Evolutionary conservation across 192 early-diverging fungal species (phyloP).

Genomic region (Dissophora ornata): DNA sequence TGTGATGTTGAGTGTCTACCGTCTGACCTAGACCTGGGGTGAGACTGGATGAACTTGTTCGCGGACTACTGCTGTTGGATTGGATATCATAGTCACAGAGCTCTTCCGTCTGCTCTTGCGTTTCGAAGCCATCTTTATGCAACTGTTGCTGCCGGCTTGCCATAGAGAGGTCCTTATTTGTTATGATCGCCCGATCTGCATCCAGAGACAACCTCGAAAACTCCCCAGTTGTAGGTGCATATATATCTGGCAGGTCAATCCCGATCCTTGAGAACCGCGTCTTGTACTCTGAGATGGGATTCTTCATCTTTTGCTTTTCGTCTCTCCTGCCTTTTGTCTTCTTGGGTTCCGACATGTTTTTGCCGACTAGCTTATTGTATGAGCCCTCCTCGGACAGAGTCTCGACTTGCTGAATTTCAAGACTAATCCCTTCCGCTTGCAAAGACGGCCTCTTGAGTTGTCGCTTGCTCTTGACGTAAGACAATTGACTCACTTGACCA

Average conservation of each 20-base stretch:
- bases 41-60: background rate
- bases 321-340: background rate
- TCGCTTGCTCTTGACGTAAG: background rate
- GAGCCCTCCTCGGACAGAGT: too few relatives aligned
- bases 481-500: background rate
- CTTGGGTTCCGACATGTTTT: too few relatives aligned
- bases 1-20: too few relatives aligned
- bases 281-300: constrained; percentile 15
- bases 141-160: background rate
- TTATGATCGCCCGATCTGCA: too few relatives aligned
- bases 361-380: too few relatives aligned
- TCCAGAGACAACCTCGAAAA: constrained; percentile 42
- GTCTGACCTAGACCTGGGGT: too few relatives aligned
- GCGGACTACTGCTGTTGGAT: background rate
- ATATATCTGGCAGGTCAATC: constrained; percentile 34
- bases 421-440: constrained; percentile 11
- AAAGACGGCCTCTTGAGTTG: background rate
- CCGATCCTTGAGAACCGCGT: constrained; percentile 34
- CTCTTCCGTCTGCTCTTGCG: constrained; percentile 7
- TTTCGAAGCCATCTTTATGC: background rate
- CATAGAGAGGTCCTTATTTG: too few relatives aligned
- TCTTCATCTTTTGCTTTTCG: background rate
- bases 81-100: constrained; percentile 1
- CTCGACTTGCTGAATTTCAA: background rate
- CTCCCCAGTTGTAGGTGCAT: constrained; percentile 32